These are phyloP conservation scores for Chloris gayana DNA, from an alignment of 176 grass and related monocot genomes.

Conservation along the genomic window DNA sequence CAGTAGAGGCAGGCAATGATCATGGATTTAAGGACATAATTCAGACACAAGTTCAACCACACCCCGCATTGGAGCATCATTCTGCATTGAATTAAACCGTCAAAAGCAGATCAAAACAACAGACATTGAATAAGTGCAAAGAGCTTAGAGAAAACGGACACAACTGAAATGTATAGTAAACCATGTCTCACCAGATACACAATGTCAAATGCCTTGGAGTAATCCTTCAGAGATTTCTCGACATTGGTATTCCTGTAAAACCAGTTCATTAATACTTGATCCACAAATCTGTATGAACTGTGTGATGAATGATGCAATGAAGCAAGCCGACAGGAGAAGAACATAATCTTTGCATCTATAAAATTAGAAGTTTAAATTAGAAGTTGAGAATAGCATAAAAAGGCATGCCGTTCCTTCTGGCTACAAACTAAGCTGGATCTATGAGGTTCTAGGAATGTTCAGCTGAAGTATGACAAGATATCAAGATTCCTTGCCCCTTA, in stretches of 20 bases:
- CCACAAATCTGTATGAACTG: not conserved
- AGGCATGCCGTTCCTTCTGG: not conserved
- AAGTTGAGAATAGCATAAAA: not conserved
- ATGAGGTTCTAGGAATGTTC: not conserved
- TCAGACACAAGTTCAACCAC: slow-evolving; percentile 73
- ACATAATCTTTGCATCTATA: not conserved
- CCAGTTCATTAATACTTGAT: not conserved
- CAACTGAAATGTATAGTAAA: not conserved
- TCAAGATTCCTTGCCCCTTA: not conserved
- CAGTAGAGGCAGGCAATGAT: not conserved
- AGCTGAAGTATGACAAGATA: not conserved
- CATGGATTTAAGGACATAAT: slow-evolving; percentile 51
- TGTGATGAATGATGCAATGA: not conserved
- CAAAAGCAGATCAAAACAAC: slow-evolving; percentile 12
- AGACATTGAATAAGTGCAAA: slow-evolving; percentile 8
- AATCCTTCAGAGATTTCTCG: slow-evolving; percentile 79
- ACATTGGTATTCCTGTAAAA: slow-evolving; percentile 76
- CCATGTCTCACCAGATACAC: slow-evolving; percentile 70
- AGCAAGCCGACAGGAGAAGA: not conserved
- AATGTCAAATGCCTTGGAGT: slow-evolving; percentile 78
- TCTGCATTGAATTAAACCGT: slow-evolving; percentile 51
- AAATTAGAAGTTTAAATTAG: too few relatives aligned
- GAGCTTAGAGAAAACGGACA: not conserved
- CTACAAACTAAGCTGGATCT: not conserved
- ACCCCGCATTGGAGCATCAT: slow-evolving; percentile 75